Conservation (phyloP, 1,284 basidiomycete genomes). For the Amylostereum areolatum region DNA sequence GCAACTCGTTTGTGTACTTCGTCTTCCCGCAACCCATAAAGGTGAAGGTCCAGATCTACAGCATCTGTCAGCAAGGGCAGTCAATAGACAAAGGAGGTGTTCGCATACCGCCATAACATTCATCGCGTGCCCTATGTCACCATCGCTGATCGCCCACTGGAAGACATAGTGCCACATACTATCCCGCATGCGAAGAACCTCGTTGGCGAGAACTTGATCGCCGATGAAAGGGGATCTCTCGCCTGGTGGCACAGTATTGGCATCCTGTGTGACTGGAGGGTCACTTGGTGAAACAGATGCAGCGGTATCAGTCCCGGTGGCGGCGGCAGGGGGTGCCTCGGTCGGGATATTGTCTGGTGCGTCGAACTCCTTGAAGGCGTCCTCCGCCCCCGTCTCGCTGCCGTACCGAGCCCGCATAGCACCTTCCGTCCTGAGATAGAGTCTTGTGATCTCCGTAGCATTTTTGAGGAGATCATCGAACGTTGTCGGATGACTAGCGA, state of each 20-base stretch:
- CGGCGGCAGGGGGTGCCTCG: too few species aligned
- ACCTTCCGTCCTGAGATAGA: not conserved
- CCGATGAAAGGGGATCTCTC: not conserved
- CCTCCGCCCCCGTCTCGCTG: not conserved
- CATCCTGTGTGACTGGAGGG: too few species aligned
- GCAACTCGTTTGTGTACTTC: slow-evolving; percentile 24
- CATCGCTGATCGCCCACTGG: slow-evolving; percentile 18
- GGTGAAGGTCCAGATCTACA: slow-evolving; percentile 20
- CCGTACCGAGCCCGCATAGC: not conserved
- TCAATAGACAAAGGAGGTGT: not conserved
- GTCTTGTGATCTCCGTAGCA: not conserved
- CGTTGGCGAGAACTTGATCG: slow-evolving; percentile 5
- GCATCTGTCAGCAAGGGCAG: not conserved
- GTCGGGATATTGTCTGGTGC: too few species aligned
- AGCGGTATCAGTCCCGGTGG: too few species aligned
- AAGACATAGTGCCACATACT: slow-evolving; percentile 8
- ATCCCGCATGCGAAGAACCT: slow-evolving; percentile 3
- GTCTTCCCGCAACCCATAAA: slow-evolving; percentile 21
- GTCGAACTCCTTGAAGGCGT: too few species aligned
- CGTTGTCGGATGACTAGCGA: not conserved
- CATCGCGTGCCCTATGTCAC: slow-evolving; percentile 23
- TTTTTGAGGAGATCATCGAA: not conserved
- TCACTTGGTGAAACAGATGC: not conserved
- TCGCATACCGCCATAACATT: slow-evolving; percentile 15
- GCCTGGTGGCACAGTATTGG: not conserved